Evolutionary conservation across 805 yeast genomes (phyloP).

Genomic region (Cyberlindnera saturnus): DNA sequence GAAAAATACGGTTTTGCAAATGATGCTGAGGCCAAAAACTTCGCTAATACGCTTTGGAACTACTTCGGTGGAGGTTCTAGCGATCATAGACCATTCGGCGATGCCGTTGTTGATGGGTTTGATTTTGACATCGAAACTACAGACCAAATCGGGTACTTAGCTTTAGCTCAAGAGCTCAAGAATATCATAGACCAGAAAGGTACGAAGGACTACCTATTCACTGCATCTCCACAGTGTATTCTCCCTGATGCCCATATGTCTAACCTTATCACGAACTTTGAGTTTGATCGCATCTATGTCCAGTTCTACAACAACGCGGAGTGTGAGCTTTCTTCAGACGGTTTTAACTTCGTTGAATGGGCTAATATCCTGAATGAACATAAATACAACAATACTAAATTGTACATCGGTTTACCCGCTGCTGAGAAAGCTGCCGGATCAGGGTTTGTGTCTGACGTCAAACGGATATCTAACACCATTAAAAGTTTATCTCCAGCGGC

Average conservation of each 20-base stretch:
- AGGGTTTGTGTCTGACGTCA: constrained; percentile 46
- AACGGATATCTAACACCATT: constrained; percentile 26
- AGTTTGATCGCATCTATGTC: constrained; percentile 61
- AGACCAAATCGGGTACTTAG: constrained; percentile 58
- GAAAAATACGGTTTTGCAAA: constrained; percentile 67
- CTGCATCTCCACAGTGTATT: constrained; percentile 80
- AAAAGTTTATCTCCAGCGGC: constrained; percentile 7
- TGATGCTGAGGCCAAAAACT: constrained; percentile 66
- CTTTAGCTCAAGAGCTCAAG: constrained; percentile 47
- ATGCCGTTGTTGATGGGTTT: constrained; percentile 79
- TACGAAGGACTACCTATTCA: constrained; percentile 50
- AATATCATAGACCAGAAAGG: constrained; percentile 30
- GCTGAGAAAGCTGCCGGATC: constrained; percentile 43
- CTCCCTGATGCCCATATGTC: constrained; percentile 57
- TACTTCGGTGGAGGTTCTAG: constrained; percentile 50
- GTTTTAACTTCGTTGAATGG: constrained; percentile 52
- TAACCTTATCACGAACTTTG: constrained; percentile 42
- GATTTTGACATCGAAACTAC: constrained; percentile 84
- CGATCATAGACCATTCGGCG: constrained; percentile 58
- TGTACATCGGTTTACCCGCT: constrained; percentile 64
- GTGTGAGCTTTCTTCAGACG: constrained; percentile 36
- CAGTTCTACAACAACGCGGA: constrained; percentile 67
- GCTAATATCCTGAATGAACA: constrained; percentile 16
- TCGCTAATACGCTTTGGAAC: constrained; percentile 54
- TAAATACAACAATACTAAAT: constrained; percentile 39